Base-by-base conservation (phyloP, 768 basidiomycete species). In the Trametes maxima region DNA sequence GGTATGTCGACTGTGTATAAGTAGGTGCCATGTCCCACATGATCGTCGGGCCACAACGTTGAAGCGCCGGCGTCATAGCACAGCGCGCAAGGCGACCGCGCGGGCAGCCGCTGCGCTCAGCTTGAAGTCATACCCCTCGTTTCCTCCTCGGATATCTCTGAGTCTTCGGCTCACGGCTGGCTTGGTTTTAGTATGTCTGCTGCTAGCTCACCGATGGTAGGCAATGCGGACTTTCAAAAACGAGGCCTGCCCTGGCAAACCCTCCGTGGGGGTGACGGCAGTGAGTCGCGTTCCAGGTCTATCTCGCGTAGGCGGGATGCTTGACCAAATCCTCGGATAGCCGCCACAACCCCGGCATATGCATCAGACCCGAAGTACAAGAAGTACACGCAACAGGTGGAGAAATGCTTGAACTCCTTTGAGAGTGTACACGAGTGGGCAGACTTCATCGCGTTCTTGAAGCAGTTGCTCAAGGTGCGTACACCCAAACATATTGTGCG, bases 361-460 rank as follows among this genome's bases (percentile, higher is more conserved):
- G 82, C 85, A 25, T 84, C 87, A 10, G 95, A 98, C 78, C 90
- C 93, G 14, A 95, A 95, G 73, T 97, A 87, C 78, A 94, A 92
- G 79, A 97, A 97, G 76, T 98, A 94, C 76, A 80, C 88, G 0
- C 87, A 89, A 57, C 91, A 94, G 68, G 92, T 99, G 49, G 97
- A 99, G 72, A 90, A 89, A 76, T 94, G 92, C 67, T 80, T 99
- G 48, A 89, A 87, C 63, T 88, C 94, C 1, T 98, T 99, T 70
- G 95, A 97, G 70, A 92, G 87, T 69, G 94, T 97, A 60, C 93
- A 96, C 59, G 97, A 99, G 78, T 99, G 97, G 97, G 95, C 97
- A 61, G 97, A 99, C 77, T 98, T 95, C 73, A 98, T 97, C 71
- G 89, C 95, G 42, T 99, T 98, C 76, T 75, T 99, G 73, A 95